Evolutionary conservation across 345 rosid species (phyloP), one percentile per base, ranked within the genome.

Genomic region (Pseudoturritis turrita): DNA sequence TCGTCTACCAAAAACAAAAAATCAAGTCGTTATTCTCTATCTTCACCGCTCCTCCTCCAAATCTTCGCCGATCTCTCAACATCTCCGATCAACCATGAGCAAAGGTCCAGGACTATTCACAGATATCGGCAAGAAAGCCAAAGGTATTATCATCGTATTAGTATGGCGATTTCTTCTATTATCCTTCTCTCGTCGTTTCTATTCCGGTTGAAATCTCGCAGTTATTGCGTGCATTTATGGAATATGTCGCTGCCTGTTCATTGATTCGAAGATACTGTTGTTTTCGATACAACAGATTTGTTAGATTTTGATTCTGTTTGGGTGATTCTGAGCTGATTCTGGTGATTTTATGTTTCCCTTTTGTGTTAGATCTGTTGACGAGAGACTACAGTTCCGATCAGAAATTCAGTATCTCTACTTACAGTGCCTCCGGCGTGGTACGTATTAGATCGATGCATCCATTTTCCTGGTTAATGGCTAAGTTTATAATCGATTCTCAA

Each of bases 71-170:
- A 72, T 71, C 58, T 45, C 61, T 58, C 58, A 63, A 37, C 23
- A 62, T 74, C 63, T 57, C 65, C 64, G 61, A 55, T 46, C 63
- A 65, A 77, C 51, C 46, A 95, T 91, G 99, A 83, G 88, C 72
- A 89, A 81, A 77, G 99, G 96, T 61, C 98, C 98, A 18, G 97
- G 87, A 64, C 86, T 86, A 11, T 93, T 93, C 94, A 26, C 86
- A 36, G 96, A 94, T 18, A 87, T 91, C 78, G 98, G 96, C 86
- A 95, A 89, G 71, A 91, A 86, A 71, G 79, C 96, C 74, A 87
- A 81, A 88, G 96, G 99, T 91, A 71, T 21, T 64, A 11, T 47
- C 61, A 56, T 26, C 47, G 11, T 23, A 28, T 19, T 26, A 43
- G 11, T 23, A 28, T 19, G 10, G 21, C 70, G 60, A 35, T 62